Percentiles rank a stretch among this genome's conserved stretches.
Conservation (phyloP, 1,139 yeast species). For the Pichia sp. region DNA sequence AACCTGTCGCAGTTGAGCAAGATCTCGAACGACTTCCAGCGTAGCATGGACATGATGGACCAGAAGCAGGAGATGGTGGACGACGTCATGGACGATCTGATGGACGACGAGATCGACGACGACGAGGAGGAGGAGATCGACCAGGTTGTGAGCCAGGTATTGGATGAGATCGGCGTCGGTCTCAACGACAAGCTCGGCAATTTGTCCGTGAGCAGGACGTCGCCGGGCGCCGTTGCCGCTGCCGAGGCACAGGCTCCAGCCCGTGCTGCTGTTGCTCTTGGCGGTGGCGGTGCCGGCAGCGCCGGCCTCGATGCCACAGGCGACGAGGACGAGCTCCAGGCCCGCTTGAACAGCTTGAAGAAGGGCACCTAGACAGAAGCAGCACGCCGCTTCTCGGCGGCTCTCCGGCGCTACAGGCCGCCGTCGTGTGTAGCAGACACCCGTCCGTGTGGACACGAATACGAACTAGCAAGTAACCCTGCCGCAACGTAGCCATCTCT, state of each 20-base stretch:
- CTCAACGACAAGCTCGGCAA: slow-evolving; percentile 64
- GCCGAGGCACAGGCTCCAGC: slow-evolving; percentile 39
- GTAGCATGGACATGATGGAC: slow-evolving; percentile 93
- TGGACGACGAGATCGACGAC: slow-evolving; percentile 78
- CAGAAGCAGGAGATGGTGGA: slow-evolving; percentile 99
- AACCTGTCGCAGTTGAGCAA: slow-evolving; percentile 83
- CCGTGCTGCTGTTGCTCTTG: slow-evolving; percentile 35
- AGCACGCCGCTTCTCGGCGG: neutral
- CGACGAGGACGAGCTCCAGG: slow-evolving; percentile 80
- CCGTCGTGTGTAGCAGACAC: no score
- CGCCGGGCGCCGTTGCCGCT: slow-evolving; percentile 29
- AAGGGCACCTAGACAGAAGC: slow-evolving; percentile 32
- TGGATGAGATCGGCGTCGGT: slow-evolving; percentile 95
- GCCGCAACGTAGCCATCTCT: no score
- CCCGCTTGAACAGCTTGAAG: slow-evolving; percentile 79
- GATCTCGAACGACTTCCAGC: slow-evolving; percentile 93
- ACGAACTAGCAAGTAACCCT: no score
- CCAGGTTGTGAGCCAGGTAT: slow-evolving; percentile 83
- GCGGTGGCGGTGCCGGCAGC: slow-evolving; percentile 35
- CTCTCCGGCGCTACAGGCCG: no score
- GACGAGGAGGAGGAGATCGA: slow-evolving; percentile 86
- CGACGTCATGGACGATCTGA: slow-evolving; percentile 92
- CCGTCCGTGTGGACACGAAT: no score
- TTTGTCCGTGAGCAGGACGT: neutral
- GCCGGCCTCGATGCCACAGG: slow-evolving; percentile 37